A percentile compares a stretch with the other conserved stretches of the same genome.
Evolutionary conservation across 192 early-diverging fungal genomes (phyloP).

Genomic region (Mortierella antarctica): DNA sequence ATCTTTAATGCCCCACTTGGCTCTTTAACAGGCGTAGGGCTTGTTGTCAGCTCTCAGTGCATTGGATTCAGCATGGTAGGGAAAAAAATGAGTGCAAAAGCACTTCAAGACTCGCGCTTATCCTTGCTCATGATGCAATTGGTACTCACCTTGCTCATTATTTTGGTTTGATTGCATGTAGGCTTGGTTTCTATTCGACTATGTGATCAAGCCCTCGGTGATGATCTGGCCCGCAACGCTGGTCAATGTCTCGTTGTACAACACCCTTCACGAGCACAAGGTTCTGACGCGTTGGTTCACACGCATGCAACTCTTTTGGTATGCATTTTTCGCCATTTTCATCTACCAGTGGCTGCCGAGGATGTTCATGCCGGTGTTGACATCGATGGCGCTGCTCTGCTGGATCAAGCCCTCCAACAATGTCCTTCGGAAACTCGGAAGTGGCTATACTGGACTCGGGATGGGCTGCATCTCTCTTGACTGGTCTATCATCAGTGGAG

Average conservation of each 20-base stretch:
- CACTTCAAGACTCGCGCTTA: neutral
- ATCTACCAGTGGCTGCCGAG: constrained; percentile 64
- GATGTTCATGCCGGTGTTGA: constrained; percentile 49
- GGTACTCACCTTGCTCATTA: neutral
- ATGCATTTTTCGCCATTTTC: constrained; percentile 60
- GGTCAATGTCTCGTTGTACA: constrained; percentile 61
- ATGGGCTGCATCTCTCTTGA: constrained; percentile 79
- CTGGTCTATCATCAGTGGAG: constrained; percentile 65
- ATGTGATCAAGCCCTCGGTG: constrained; percentile 81
- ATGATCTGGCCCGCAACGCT: constrained; percentile 93
- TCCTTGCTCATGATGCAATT: neutral
- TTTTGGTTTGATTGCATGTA: neutral
- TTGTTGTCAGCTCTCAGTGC: constrained; percentile 40
- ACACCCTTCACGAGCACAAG: constrained; percentile 56
- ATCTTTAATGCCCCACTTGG: constrained; percentile 29
- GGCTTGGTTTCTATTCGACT: constrained; percentile 60
- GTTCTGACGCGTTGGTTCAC: constrained; percentile 47
- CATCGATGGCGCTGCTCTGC: constrained; percentile 52
- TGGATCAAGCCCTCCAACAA: constrained; percentile 42
- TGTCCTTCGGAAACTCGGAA: constrained; percentile 43
- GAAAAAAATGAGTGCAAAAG: neutral
- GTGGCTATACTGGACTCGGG: constrained; percentile 70
- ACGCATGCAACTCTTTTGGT: constrained; percentile 56
- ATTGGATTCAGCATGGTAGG: constrained; percentile 53
- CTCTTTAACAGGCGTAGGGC: constrained; percentile 19